A percentile compares a stretch with the other conserved stretches of the same genome.
phyloP scores from a whole-genome alignment of 768 basidiomycete genomes.

The Suillus occidentalis region DNA sequence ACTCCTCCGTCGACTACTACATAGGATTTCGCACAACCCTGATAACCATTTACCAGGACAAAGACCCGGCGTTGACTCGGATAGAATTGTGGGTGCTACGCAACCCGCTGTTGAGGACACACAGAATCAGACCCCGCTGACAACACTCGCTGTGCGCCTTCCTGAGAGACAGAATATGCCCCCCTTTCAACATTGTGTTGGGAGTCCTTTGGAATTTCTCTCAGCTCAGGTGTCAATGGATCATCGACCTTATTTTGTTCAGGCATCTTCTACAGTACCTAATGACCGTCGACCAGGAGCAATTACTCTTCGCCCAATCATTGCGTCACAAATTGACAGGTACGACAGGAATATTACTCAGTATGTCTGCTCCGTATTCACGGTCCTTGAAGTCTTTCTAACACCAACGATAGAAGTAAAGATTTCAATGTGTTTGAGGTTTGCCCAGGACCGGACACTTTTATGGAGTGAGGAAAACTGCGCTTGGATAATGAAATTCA shows the following conservation, averaged over 20 bases:
- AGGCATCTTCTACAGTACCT: neutral
- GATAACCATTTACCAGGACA: neutral
- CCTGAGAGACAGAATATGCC: no score
- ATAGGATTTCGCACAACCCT: neutral
- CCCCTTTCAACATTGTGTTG: neutral
- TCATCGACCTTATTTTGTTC: neutral
- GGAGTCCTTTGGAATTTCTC: neutral
- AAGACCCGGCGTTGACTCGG: no score
- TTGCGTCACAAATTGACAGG: neutral
- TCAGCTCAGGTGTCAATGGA: neutral
- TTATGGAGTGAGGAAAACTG: neutral
- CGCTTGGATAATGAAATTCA: neutral
- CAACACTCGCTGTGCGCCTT: neutral
- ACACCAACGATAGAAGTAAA: neutral
- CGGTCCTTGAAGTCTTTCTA: neutral
- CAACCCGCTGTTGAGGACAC: neutral
- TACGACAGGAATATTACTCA: neutral
- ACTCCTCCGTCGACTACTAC: slow-evolving; percentile 1
- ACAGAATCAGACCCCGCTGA: neutral
- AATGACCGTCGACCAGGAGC: neutral
- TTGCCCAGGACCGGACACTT: neutral
- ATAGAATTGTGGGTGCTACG: neutral
- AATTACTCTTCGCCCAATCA: neutral
- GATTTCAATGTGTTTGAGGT: neutral
- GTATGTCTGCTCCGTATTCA: neutral